Percentiles rank a stretch among this genome's conserved stretches.
These are phyloP conservation scores for Tubosaeta sp. DNA, from an alignment of 768 basidiomycete genomes.

Conservation along the genomic window DNA sequence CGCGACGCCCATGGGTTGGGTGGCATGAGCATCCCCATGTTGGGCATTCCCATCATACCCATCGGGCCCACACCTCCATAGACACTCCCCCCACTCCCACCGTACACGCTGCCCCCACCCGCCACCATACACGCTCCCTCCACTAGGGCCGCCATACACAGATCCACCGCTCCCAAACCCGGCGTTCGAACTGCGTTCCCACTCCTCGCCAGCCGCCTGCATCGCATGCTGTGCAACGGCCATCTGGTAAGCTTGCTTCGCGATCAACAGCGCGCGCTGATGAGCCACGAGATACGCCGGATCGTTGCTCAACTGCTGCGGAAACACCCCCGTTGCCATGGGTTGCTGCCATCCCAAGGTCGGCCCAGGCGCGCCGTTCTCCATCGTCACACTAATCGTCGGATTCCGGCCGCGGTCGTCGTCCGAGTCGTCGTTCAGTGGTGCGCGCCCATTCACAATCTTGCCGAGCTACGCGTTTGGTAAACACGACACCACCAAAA, in stretches of 20 bases:
- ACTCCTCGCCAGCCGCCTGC: slow-evolving; percentile 84
- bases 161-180: slow-evolving; percentile 38
- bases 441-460: slow-evolving; percentile 75
- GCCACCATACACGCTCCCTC: slow-evolving; percentile 34
- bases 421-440: slow-evolving; percentile 48
- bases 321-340: slow-evolving; percentile 32
- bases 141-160: slow-evolving; percentile 32
- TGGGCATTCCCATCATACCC: slow-evolving; percentile 39
- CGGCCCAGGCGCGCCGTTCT: slow-evolving; percentile 35
- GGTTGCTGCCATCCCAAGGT: slow-evolving; percentile 24
- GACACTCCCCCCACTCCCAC: slow-evolving; percentile 41
- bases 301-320: slow-evolving; percentile 43
- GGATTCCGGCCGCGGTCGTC: slow-evolving; percentile 31
- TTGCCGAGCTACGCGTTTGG: slow-evolving; percentile 63
- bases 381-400: slow-evolving; percentile 37
- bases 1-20: slow-evolving; percentile 36
- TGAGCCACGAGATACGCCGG: slow-evolving; percentile 66
- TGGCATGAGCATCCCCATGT: slow-evolving; percentile 37
- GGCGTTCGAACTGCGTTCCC: slow-evolving; percentile 73
- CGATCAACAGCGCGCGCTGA: slow-evolving; percentile 82
- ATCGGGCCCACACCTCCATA: slow-evolving; percentile 36
- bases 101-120: slow-evolving; percentile 31
- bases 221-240: slow-evolving; percentile 89
- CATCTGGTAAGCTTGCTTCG: slow-evolving; percentile 88
- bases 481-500: background rate